Evolutionary conservation across 805 yeast species (phyloP).

Genomic region (Saccharomycodes ludwigii): DNA sequence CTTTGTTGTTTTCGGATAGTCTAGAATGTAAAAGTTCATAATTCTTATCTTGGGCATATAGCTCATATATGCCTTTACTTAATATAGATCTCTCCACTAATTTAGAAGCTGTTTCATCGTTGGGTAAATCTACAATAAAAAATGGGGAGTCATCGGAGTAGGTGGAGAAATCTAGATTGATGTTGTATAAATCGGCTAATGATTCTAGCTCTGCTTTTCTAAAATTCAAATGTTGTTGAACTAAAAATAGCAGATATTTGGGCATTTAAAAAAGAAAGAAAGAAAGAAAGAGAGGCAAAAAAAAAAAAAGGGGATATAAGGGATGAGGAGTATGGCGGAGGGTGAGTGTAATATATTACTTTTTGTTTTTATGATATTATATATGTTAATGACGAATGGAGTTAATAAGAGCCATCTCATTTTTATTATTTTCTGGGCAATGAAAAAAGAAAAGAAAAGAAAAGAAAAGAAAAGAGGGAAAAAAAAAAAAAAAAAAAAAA

Average conservation of each 20-base stretch:
- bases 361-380: no score
- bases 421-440: no score
- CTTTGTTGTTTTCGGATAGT: conserved; percentile 22
- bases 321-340: not conserved
- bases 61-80: conserved; percentile 65
- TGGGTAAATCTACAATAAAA: conserved; percentile 49
- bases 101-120: conserved; percentile 53
- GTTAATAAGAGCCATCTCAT: no score
- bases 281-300: no score
- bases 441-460: no score
- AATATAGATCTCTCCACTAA: conserved; percentile 59
- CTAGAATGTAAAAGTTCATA: conserved; percentile 44
- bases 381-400: no score
- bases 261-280: conserved; percentile 14
- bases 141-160: conserved; percentile 61
- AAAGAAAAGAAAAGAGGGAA: no score
- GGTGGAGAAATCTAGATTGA: conserved; percentile 44
- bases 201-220: conserved; percentile 77
- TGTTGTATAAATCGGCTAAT: conserved; percentile 50
- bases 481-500: no score
- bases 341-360: no score
- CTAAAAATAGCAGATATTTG: conserved; percentile 69
- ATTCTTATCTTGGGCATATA: conserved; percentile 47
- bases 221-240: conserved; percentile 73
- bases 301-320: no score